Evolutionary conservation across 305 asterid species (phyloP), one percentile per base, ranked within the genome.

Genomic region (Rubia peregrina): DNA sequence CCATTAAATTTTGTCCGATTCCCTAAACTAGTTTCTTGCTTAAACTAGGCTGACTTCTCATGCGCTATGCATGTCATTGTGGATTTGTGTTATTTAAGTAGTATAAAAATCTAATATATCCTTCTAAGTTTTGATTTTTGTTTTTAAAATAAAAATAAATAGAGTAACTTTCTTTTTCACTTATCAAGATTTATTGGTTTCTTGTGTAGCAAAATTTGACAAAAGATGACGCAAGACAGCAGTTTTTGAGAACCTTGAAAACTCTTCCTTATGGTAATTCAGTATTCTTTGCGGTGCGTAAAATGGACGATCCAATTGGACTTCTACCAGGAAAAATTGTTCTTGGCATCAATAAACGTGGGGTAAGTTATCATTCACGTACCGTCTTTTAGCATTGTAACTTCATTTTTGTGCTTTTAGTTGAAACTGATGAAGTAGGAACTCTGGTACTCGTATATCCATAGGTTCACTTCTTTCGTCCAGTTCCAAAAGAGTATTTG

Each of bases 261-360:
- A 94, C 95, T 13, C 96, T 94, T 76, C 97, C 99, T 55, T 94
- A 91, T 81, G 99, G 99, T 74, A 89, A 91, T 83, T 94, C 99
- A 16, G 97, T 94, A 75, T 94, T 94, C 81, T 94, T 94, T 82
- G 87, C 90, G 60, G 99, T 94, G 64, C 97, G 97, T 57, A 94
- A 94, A 85, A 94, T 91, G 83, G 97, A 94, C 77, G 99, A 94
- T 85, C 99, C 99, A 61, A 89, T 94, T 77, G 99, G 99, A 72
- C 96, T 94, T 42, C 80, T 94, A 77, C 99, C 99, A 0, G 99
- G 97, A 72, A 94, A 86, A 81, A 87, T 94, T 42, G 73, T 94
- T 65, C 75, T 94, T 72, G 99, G 96, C 82, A 94, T 94, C 68
- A 94, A 94, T 80, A 94, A 94, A 80, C 97, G 99, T 21, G 99